Evolutionary conservation across 2,329 filamentous ascomycete genomes (phyloP).

Genomic region (Fusarium sp.): DNA sequence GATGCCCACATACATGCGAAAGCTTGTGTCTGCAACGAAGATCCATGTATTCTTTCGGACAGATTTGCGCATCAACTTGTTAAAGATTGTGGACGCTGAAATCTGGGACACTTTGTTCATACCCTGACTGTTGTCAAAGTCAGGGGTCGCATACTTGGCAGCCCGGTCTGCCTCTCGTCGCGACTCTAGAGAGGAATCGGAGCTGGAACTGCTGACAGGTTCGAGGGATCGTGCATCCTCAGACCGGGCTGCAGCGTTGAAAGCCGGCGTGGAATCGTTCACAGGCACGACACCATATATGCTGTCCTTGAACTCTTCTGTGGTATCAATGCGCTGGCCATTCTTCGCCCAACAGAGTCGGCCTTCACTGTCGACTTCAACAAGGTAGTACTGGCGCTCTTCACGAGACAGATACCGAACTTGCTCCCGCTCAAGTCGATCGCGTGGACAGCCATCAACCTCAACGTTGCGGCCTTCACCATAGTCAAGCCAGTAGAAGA

Average conservation of each 20-base stretch:
- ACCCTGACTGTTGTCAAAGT: slow-evolving; percentile 69
- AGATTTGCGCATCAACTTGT: slow-evolving; percentile 80
- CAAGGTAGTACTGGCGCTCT: slow-evolving; percentile 83
- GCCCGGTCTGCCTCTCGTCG: slow-evolving; percentile 68
- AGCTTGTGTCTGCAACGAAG: slow-evolving; percentile 87
- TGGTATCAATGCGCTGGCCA: slow-evolving; percentile 79
- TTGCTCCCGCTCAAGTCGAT: slow-evolving; percentile 78
- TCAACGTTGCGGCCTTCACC: slow-evolving; percentile 79
- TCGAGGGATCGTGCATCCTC: slow-evolving; percentile 10
- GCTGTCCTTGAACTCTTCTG: slow-evolving; percentile 79
- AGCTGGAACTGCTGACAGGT: slow-evolving; percentile 44
- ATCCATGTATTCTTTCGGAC: slow-evolving; percentile 94
- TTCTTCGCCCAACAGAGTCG: slow-evolving; percentile 90
- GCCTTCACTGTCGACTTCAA: slow-evolving; percentile 78
- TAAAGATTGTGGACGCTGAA: slow-evolving; percentile 77
- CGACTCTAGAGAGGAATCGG: slow-evolving; percentile 54
- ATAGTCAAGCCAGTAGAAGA: slow-evolving; percentile 92
- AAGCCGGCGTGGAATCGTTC: slow-evolving; percentile 69
- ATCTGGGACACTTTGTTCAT: slow-evolving; percentile 67
- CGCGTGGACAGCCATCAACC: slow-evolving; percentile 76
- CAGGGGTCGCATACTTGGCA: slow-evolving; percentile 72
- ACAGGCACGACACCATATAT: slow-evolving; percentile 76
- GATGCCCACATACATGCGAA: slow-evolving; percentile 88
- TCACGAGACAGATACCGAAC: slow-evolving; percentile 87
- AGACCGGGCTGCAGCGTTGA: slow-evolving; percentile 44